phyloP scores from a whole-genome alignment of 1,284 basidiomycete genomes.

The Cystobasidiaceae sp. region DNA sequence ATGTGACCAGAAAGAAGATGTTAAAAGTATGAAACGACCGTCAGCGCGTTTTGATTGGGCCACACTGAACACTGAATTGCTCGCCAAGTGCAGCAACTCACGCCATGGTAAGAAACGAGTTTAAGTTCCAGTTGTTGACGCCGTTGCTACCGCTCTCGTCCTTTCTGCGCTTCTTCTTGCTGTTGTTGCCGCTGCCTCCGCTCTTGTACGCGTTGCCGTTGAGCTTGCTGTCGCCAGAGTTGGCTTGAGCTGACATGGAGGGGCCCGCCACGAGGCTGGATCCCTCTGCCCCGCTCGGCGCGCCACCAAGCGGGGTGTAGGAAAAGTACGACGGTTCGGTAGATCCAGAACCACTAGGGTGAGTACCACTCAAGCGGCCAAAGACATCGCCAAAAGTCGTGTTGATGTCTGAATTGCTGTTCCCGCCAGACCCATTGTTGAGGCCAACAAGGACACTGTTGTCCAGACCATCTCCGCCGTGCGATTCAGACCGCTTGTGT shows the following conservation, averaged over 20 bases:
- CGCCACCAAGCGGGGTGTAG: slow-evolving; percentile 2
- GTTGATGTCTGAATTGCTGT: neutral
- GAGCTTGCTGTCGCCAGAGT: neutral
- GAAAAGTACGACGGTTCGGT: neutral
- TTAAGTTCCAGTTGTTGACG: slow-evolving; percentile 5
- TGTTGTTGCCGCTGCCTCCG: neutral
- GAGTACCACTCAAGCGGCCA: neutral
- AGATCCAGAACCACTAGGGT: neutral
- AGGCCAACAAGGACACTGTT: neutral
- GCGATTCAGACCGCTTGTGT: neutral
- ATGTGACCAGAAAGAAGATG: too few relatives aligned
- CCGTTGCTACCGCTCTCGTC: neutral
- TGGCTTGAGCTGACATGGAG: neutral
- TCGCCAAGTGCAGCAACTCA: neutral
- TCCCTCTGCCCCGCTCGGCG: neutral
- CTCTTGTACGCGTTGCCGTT: neutral
- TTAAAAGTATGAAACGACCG: too few relatives aligned
- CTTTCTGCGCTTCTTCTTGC: slow-evolving; percentile 12
- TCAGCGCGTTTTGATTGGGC: too few relatives aligned
- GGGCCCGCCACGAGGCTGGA: neutral
- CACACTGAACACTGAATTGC: too few relatives aligned
- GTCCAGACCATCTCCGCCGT: neutral
- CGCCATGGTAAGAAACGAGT: neutral
- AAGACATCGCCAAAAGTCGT: slow-evolving; percentile 11
- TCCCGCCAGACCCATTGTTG: neutral